Evolutionary conservation across 177 flowering plant genomes (phyloP), one percentile per base, ranked within the genome.

Genomic region (Vitis hybrid): DNA sequence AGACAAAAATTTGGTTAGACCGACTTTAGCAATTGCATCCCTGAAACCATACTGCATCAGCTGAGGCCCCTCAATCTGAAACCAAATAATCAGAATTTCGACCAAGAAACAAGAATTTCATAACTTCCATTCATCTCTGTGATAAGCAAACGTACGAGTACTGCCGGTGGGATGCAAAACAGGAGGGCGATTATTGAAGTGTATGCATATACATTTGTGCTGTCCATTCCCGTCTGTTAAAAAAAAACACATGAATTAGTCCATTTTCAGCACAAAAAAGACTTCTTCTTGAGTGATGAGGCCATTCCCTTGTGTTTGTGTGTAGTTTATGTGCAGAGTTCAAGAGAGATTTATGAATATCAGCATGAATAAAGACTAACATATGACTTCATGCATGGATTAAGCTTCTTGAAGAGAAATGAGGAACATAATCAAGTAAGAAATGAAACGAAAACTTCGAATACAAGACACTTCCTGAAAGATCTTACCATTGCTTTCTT

Each of bases 181-280:
- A 81, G 13, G 61, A 86, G 85, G 29, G 92, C 87, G 68, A 88
- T 88, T 50, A 86, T 85, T 58, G 90, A 85, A 70, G 77, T 88
- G 74, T 88, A 86, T 16, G 92, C 92, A 72, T 88, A 85, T 16
- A 88, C 80, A 73, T 88, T 88, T 69, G 92, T 88, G 65, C 89
- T 85, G 80, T 88, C 89, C 92, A 88, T 88, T 57, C 84, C 88
- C 29, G 89, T 88, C 90, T 88, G 83, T 72, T 31, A 69, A 31
- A 70, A 63, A 63, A 10, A 21, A 63, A 55, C 3, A 53, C 56
- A 62, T 4, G 2, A 26, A n/a, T 62, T 33, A 11, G 26, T 19
- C 45, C 0, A 26, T 60, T 26, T 22, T 11, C 12, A 50, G 3
- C 57, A 65, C 56, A 51, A 15, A 13, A 14, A 16, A 5, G 10